A percentile compares a stretch with the other conserved stretches of the same genome.
These are phyloP conservation scores for Acanthamoeba lugdunensis DNA, from an alignment of 208 protist genomes.

Conservation along the genomic window DNA sequence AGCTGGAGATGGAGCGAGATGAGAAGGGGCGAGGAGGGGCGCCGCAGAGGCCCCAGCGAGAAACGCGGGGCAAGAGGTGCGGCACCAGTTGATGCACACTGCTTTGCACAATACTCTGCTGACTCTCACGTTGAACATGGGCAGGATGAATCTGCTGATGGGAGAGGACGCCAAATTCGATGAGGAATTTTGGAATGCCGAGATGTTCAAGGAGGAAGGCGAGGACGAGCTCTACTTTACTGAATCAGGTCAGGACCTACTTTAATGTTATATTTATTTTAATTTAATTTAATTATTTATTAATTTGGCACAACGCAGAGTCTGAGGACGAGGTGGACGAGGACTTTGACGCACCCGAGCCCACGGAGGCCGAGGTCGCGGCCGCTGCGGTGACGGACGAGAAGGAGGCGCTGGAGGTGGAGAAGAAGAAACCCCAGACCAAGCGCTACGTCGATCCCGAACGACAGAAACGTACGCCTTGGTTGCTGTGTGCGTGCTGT, in stretches of 20 bases:
- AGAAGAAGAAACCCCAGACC: neutral
- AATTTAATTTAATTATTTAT: neutral
- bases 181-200: constrained; percentile 24
- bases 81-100: too few relatives aligned
- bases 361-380: neutral
- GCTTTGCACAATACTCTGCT: too few relatives aligned
- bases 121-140: neutral
- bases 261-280: neutral
- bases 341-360: constrained; percentile 28
- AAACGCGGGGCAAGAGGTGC: too few relatives aligned
- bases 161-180: constrained; percentile 36
- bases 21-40: too few relatives aligned
- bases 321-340: constrained; percentile 51
- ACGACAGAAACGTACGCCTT: constrained; percentile 3
- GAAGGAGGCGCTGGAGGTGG: constrained; percentile 23
- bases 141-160: neutral
- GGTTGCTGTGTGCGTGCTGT: too few relatives aligned
- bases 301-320: neutral
- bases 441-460: constrained; percentile 40
- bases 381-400: constrained; percentile 5
- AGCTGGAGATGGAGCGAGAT: too few relatives aligned
- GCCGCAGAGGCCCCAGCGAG: too few relatives aligned
- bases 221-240: constrained; percentile 3
- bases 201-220: constrained; percentile 14
- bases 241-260: neutral